Conservation (phyloP, 2,329 filamentous ascomycete species). For the Nothopassalora personata region DNA sequence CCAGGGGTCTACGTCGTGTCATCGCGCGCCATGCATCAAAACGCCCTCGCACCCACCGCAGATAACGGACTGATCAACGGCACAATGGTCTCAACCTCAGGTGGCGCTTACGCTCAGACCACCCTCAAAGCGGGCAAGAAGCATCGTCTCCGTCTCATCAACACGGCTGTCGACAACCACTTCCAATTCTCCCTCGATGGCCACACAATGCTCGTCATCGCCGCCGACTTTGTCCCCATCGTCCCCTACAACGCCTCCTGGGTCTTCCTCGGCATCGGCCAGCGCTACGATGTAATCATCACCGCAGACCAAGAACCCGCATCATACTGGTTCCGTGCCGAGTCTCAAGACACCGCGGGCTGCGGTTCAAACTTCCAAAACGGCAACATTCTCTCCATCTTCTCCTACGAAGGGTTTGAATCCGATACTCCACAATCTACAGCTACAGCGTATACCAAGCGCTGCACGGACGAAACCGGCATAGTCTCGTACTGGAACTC, state of each 20-base stretch:
- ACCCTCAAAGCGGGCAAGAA: slow-evolving; percentile 36
- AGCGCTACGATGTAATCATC: slow-evolving; percentile 40
- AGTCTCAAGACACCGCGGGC: slow-evolving; percentile 24
- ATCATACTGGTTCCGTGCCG: slow-evolving; percentile 36
- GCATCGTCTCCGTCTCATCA: slow-evolving; percentile 43
- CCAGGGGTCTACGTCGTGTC: slow-evolving; percentile 23
- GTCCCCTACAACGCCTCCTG: slow-evolving; percentile 28
- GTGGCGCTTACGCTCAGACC: slow-evolving; percentile 29
- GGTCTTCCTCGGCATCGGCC: slow-evolving; percentile 35
- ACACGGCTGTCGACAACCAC: slow-evolving; percentile 41
- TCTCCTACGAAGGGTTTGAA: slow-evolving; percentile 36
- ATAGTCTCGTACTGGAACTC: slow-evolving; percentile 38
- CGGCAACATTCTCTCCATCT: slow-evolving; percentile 33
- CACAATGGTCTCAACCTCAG: slow-evolving; percentile 33
- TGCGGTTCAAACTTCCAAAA: slow-evolving; percentile 31
- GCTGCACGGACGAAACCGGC: slow-evolving; percentile 39
- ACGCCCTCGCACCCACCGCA: slow-evolving; percentile 39
- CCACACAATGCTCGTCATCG: slow-evolving; percentile 34
- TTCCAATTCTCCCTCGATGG: slow-evolving; percentile 38
- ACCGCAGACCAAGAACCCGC: slow-evolving; percentile 31
- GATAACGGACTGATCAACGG: slow-evolving; percentile 46
- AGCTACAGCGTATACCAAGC: slow-evolving; percentile 31
- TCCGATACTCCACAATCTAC: slow-evolving; percentile 28
- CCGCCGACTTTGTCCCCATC: slow-evolving; percentile 36
- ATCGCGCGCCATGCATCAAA: slow-evolving; percentile 28